Evolutionary conservation across 495 filamentous ascomycete species (phyloP).

Genomic region (Penicillium daleae): DNA sequence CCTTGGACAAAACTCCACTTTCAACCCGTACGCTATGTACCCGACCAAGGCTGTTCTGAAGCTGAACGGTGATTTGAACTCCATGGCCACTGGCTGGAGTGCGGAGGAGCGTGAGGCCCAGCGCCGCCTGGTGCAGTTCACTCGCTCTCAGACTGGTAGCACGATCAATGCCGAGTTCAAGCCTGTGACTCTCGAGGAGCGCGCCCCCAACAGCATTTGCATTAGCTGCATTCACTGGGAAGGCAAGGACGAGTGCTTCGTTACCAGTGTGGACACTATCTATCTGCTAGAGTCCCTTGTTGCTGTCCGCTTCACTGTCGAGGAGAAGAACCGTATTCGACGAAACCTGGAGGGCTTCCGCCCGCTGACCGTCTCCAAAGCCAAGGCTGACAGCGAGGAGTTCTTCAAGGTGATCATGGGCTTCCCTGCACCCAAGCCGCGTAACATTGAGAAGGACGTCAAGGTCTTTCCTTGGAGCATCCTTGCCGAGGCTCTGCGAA

Average conservation of each 20-base stretch:
- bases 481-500: constrained; percentile 79
- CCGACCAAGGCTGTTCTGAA: constrained; percentile 85
- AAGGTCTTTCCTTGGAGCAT: constrained; percentile 97
- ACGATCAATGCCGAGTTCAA: constrained; percentile 74
- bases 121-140: constrained; percentile 84
- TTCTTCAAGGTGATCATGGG: constrained; percentile 99
- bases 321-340: constrained; percentile 97
- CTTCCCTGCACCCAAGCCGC: constrained; percentile 91
- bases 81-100: constrained; percentile 81
- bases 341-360: constrained; percentile 92
- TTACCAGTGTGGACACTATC: constrained; percentile 97
- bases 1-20: constrained; percentile 50
- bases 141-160: constrained; percentile 73
- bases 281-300: constrained; percentile 87
- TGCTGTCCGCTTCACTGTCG: constrained; percentile 80
- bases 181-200: constrained; percentile 69
- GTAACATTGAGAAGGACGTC: constrained; percentile 98
- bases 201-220: constrained; percentile 72
- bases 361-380: constrained; percentile 88
- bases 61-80: constrained; percentile 79
- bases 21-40: constrained; percentile 84
- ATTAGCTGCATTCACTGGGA: constrained; percentile 95
- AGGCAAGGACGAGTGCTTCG: constrained; percentile 83
- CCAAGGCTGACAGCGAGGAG: constrained; percentile 85
- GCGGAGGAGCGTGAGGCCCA: constrained; percentile 75